phyloP scores from a whole-genome alignment of 2,329 filamentous ascomycete genomes.

The Ophiostoma montium region DNA sequence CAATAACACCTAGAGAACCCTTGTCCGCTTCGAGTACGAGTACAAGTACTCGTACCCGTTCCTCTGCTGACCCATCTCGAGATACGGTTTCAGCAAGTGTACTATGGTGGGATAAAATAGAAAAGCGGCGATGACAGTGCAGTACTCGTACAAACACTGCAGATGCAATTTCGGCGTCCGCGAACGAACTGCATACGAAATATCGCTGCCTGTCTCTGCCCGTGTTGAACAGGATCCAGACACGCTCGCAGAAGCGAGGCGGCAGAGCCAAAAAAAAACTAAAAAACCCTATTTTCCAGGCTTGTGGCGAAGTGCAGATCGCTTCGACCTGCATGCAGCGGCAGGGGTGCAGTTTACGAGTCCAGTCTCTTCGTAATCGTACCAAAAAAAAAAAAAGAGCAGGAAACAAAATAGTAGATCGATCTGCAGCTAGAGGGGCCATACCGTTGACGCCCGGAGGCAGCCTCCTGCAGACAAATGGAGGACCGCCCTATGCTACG shows the following conservation, averaged over 20 bases:
- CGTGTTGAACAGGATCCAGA: no score
- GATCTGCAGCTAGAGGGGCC: no score
- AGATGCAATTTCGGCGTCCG: neutral
- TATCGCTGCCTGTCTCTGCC: neutral
- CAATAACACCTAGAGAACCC: no score
- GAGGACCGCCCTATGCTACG: no score
- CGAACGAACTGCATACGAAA: neutral
- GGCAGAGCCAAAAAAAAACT: neutral
- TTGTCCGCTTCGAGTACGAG: no score
- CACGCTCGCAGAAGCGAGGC: neutral
- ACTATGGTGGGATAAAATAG: neutral
- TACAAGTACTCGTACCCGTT: no score
- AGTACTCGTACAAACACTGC: no score
- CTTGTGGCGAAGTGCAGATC: slow-evolving; percentile 1
- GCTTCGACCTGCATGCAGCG: neutral
- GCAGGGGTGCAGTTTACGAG: no score
- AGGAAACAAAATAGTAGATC: no score
- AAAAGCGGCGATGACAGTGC: neutral
- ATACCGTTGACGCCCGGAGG: neutral
- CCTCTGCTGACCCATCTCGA: neutral
- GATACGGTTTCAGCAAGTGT: neutral
- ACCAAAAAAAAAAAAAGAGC: no score
- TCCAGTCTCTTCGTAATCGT: no score
- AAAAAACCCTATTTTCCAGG: neutral
- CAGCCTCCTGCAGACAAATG: neutral